These are phyloP conservation scores for Sporisorium reilianum DNA, from an alignment of 1,284 basidiomycete species.

Conservation along the genomic window DNA sequence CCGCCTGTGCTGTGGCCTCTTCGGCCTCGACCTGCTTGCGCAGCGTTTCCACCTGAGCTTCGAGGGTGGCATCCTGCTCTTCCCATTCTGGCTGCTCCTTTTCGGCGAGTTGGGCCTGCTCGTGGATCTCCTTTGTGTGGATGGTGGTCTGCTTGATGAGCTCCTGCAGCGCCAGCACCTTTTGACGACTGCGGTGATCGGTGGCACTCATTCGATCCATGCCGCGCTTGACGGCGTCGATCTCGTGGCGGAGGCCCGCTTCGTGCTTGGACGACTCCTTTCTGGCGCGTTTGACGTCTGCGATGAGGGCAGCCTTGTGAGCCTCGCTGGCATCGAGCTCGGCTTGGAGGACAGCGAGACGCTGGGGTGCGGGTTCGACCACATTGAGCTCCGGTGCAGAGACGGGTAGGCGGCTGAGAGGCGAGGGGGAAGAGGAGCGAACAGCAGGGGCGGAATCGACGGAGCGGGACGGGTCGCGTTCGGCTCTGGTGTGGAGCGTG, in stretches of 20 bases:
- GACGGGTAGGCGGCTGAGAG: slow-evolving; percentile 37
- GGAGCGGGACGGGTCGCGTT: slow-evolving; percentile 39
- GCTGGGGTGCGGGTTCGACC: slow-evolving; percentile 22
- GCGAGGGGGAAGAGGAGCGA: slow-evolving; percentile 46
- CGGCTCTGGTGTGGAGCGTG: slow-evolving; percentile 34
- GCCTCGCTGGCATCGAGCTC: slow-evolving; percentile 47
- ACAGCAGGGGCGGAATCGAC: slow-evolving; percentile 22
- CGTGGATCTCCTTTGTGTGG: slow-evolving; percentile 52
- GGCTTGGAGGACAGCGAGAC: slow-evolving; percentile 39
- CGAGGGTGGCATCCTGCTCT: slow-evolving; percentile 35
- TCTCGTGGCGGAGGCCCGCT: slow-evolving; percentile 53
- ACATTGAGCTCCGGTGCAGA: slow-evolving; percentile 34
- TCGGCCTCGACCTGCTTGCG: slow-evolving; percentile 42
- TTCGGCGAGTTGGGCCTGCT: slow-evolving; percentile 51
- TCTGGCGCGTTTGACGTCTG: slow-evolving; percentile 53
- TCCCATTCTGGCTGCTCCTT: slow-evolving; percentile 51
- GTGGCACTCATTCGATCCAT: slow-evolving; percentile 56
- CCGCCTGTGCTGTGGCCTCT: slow-evolving; percentile 36
- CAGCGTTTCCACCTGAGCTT: slow-evolving; percentile 28
- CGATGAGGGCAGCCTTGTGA: slow-evolving; percentile 36
- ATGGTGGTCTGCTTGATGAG: slow-evolving; percentile 59
- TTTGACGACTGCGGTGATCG: slow-evolving; percentile 60
- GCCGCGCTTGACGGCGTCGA: slow-evolving; percentile 57
- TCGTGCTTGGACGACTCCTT: slow-evolving; percentile 59
- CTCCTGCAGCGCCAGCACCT: slow-evolving; percentile 61